phyloP scores from a whole-genome alignment of 73 alveolate species.

The Paramecium tetraurelia region DNA sequence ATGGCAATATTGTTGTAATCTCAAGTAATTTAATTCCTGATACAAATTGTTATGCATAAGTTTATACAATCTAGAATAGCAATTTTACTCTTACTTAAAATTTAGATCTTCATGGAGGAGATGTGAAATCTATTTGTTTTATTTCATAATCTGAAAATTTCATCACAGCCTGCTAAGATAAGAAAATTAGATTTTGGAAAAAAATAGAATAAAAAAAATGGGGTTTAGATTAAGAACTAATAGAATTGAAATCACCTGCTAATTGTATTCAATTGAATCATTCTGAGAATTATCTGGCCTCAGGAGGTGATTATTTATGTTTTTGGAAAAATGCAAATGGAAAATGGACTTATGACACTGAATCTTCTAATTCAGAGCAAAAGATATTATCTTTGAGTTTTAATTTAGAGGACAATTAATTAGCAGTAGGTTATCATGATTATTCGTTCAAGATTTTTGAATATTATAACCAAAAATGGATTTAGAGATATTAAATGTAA shows the following conservation, averaged over 20 bases:
- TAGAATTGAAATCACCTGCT: neutral
- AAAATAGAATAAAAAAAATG: neutral
- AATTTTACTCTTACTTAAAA: neutral
- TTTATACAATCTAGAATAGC: neutral
- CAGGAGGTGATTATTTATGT: neutral
- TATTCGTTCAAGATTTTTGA: neutral
- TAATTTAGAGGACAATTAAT: neutral
- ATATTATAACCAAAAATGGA: neutral
- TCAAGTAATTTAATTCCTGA: neutral
- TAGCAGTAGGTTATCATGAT: neutral
- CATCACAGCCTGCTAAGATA: neutral
- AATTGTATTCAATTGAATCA: neutral
- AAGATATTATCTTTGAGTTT: neutral
- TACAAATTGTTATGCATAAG: neutral
- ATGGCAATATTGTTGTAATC: neutral
- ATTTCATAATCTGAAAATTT: neutral
- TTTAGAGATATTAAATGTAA: neutral
- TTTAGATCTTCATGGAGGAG: neutral
- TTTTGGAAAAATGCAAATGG: neutral
- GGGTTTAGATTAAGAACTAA: neutral
- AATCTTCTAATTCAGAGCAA: neutral
- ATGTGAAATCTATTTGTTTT: neutral
- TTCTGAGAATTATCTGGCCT: neutral
- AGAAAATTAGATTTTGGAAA: neutral
- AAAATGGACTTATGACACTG: neutral